Conservation (phyloP, 345 rosid genomes). For the Eucalyptus marginata region DNA sequence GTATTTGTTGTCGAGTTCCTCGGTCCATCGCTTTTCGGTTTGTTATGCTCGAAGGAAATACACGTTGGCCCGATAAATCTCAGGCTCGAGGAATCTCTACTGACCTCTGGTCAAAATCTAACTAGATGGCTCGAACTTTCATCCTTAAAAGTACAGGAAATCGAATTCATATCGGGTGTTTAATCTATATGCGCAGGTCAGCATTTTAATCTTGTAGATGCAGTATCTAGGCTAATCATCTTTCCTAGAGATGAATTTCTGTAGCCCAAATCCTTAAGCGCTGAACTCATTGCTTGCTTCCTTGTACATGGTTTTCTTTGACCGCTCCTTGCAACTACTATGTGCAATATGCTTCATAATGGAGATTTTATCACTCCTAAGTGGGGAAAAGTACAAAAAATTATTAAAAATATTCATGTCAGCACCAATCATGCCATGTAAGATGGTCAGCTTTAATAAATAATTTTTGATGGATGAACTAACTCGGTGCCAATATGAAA, state of each 20-base stretch:
- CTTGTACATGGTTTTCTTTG: not conserved
- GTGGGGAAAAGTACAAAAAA: not conserved
- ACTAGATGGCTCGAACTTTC: not conserved
- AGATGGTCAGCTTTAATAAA: fast-evolving
- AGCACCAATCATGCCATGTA: fast-evolving
- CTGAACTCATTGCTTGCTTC: not conserved
- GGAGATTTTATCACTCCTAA: not conserved
- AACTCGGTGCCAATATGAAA: too few species aligned
- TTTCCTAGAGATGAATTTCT: not conserved
- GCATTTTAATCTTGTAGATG: not conserved
- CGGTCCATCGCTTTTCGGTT: not conserved
- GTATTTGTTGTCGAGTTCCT: not conserved
- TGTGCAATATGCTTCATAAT: not conserved
- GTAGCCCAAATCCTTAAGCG: not conserved
- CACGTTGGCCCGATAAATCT: not conserved
- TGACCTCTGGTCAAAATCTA: not conserved
- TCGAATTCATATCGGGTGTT: not conserved
- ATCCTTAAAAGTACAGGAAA: not conserved
- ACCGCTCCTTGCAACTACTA: not conserved
- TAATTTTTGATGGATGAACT: not conserved
- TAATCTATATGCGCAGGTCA: not conserved
- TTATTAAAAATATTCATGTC: too few species aligned
- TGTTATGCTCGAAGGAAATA: not conserved
- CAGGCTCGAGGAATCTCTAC: not conserved
- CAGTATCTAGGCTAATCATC: not conserved